Evolutionary conservation across 129 eudicot species (phyloP).

Genomic region (Dittrichia graveolens): DNA sequence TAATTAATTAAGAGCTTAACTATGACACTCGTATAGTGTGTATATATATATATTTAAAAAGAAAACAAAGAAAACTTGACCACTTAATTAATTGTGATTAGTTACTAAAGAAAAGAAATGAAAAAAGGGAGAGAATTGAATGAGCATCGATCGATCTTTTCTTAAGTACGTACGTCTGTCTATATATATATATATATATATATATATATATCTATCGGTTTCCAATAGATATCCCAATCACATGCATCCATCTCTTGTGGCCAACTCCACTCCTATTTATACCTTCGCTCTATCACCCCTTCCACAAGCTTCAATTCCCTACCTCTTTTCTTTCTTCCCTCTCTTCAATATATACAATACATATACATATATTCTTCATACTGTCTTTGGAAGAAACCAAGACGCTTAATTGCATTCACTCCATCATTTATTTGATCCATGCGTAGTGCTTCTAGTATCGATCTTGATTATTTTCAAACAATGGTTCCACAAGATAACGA

Average conservation of each 20-base stretch:
- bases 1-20: background rate
- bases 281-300: conserved; percentile 54
- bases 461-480: conserved; percentile 23
- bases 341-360: conserved; percentile 16
- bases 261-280: conserved; percentile 58
- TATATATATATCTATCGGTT: conserved; percentile 27
- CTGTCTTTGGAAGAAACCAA: background rate
- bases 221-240: conserved; percentile 56
- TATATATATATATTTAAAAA: background rate
- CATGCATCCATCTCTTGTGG: conserved; percentile 49
- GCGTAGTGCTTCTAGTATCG: conserved; percentile 34
- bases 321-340: conserved; percentile 28
- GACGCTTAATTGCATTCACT: conserved; percentile 28
- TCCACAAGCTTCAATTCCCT: conserved; percentile 70
- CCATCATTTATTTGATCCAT: conserved; percentile 27
- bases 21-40: conserved; percentile 13
- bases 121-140: background rate
- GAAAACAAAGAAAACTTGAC: conserved; percentile 12
- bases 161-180: no score
- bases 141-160: conserved; percentile 16
- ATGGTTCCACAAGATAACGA: conserved; percentile 42
- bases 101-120: background rate
- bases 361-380: background rate
- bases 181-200: conserved; percentile 22
- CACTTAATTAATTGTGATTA: conserved; percentile 18